Evolutionary conservation across 306 rosid species (phyloP).

Genomic region (Dryas drummondii): DNA sequence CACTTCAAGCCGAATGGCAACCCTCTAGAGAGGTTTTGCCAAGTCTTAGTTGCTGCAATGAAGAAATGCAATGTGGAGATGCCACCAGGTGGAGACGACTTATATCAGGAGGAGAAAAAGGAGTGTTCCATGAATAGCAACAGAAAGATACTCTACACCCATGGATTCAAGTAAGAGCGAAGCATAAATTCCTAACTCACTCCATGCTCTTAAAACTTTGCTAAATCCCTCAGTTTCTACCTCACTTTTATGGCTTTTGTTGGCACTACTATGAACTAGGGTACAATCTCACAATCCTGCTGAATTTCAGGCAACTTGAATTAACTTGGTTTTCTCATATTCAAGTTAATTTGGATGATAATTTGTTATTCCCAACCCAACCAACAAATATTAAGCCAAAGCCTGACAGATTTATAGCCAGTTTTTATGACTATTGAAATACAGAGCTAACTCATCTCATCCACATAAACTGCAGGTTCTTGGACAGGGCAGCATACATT

Average conservation of each 20-base stretch:
- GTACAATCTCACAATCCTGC: no score
- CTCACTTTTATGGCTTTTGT: not conserved
- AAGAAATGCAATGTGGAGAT: conserved; percentile 58
- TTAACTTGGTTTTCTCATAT: no score
- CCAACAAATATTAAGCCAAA: no score
- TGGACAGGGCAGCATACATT: conserved; percentile 87
- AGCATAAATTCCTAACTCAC: conserved; percentile 9
- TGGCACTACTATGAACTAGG: no score
- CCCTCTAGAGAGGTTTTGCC: conserved; percentile 83
- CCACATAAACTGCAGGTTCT: conserved; percentile 55
- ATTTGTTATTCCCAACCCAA: no score
- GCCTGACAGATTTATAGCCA: not conserved
- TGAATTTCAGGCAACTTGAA: no score
- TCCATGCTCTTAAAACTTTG: not conserved
- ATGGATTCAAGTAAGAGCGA: conserved; percentile 84
- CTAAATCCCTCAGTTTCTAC: not conserved
- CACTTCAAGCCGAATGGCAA: conserved; percentile 93
- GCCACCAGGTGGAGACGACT: conserved; percentile 57
- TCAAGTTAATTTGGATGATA: no score
- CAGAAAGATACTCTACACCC: conserved; percentile 84
- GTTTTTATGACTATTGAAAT: not conserved
- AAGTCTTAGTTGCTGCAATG: conserved; percentile 76
- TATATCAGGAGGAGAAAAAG: conserved; percentile 39
- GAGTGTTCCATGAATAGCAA: conserved; percentile 44
- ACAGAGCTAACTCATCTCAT: not conserved